phyloP scores from a whole-genome alignment of 768 basidiomycete genomes.

The Inosperma sp. region DNA sequence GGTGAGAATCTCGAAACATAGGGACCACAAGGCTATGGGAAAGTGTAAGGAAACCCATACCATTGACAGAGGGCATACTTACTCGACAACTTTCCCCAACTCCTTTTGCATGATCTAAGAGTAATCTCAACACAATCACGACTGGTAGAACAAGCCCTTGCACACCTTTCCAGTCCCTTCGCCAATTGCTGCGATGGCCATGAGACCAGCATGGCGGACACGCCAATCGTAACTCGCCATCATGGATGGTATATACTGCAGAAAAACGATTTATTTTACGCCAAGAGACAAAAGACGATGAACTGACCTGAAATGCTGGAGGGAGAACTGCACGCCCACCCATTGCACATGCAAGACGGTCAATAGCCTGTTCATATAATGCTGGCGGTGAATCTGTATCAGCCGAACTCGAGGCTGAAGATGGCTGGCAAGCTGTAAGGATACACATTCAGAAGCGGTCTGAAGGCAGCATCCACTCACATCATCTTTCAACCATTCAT shows the following conservation, averaged over 20 bases:
- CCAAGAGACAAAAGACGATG: background rate
- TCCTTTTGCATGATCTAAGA: conserved; percentile 72
- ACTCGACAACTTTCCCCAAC: conserved; percentile 80
- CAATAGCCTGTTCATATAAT: conserved; percentile 78
- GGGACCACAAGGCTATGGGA: conserved; percentile 61
- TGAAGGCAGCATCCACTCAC: conserved; percentile 38
- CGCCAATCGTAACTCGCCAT: conserved; percentile 81
- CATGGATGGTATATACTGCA: conserved; percentile 77
- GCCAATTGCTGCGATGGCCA: conserved; percentile 81
- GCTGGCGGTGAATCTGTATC: conserved; percentile 63
- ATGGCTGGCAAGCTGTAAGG: too few species aligned
- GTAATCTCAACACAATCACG: background rate
- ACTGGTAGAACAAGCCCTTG: background rate
- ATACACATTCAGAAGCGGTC: too few species aligned
- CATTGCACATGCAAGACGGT: conserved; percentile 75
- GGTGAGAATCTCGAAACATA: conserved; percentile 75
- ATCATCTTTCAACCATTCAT: conserved; percentile 69
- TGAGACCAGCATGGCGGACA: conserved; percentile 76
- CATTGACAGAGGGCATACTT: conserved; percentile 23
- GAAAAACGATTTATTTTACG: background rate
- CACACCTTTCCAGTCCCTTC: conserved; percentile 74
- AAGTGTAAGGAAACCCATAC: background rate
- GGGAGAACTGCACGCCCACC: conserved; percentile 74
- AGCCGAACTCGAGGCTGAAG: conserved; percentile 53
- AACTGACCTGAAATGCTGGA: conserved; percentile 59